Evolutionary conservation across 306 rosid species (phyloP).

Genomic region (Urtica urens): DNA sequence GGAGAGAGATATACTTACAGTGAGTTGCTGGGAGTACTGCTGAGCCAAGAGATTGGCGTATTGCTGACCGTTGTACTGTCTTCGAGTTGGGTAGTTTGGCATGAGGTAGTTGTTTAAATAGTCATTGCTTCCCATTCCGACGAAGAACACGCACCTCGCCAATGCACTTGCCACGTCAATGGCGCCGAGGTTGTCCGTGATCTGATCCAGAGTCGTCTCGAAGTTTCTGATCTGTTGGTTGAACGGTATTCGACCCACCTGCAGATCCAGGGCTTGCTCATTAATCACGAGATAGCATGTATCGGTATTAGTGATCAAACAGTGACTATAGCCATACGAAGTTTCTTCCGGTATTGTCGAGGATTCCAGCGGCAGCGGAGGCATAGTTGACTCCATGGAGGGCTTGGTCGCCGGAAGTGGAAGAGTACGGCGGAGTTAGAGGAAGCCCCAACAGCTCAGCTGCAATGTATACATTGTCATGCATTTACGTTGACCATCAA

Average conservation of each 20-base stretch:
- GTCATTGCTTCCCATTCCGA: conserved; percentile 97
- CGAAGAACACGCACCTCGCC: conserved; percentile 52
- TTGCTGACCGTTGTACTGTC: conserved; percentile 55
- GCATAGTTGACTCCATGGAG: conserved; percentile 82
- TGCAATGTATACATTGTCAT: too few species aligned
- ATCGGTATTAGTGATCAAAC: too few species aligned
- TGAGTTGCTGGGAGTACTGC: conserved; percentile 53
- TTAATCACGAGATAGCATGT: too few species aligned
- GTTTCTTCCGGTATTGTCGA: conserved; percentile 77
- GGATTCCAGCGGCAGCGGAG: conserved; percentile 94
- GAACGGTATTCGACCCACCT: conserved; percentile 83
- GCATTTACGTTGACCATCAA: too few species aligned
- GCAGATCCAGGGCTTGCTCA: conserved; percentile 1
- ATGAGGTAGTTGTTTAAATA: conserved; percentile 86
- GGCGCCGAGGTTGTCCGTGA: conserved; percentile 44
- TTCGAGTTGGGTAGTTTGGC: conserved; percentile 72
- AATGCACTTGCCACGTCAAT: conserved; percentile 32
- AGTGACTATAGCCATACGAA: conserved; percentile 32
- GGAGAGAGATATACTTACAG: conserved; percentile 26
- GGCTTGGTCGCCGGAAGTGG: conserved; percentile 43
- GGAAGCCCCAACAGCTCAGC: conserved; percentile 88
- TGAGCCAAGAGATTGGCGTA: conserved; percentile 60
- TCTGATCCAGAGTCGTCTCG: conserved; percentile 56
- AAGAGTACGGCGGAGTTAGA: conserved; percentile 57
- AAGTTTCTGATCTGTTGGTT: conserved; percentile 64